Conservation (phyloP, 2,329 filamentous ascomycete genomes). For the Sporothrix pseudoabietina region DNA sequence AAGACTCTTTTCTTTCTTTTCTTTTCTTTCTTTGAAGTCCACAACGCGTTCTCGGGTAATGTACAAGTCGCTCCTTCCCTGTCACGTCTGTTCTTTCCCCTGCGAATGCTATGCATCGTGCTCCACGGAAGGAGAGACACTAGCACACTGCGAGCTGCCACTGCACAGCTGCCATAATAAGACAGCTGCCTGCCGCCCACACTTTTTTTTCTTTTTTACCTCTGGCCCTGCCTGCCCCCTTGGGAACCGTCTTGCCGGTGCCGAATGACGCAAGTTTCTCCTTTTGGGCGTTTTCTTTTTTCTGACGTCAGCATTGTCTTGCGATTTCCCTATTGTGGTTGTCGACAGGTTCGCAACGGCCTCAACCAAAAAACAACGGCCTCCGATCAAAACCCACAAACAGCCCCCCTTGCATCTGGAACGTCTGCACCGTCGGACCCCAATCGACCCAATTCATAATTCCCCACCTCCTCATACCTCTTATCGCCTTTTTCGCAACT, state of each 20-base stretch:
- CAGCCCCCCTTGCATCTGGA: background rate
- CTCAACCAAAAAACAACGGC: background rate
- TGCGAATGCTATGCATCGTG: background rate
- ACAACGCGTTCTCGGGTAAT: no score
- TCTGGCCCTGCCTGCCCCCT: background rate
- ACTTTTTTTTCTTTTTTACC: background rate
- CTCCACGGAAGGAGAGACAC: background rate
- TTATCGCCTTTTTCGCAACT: conserved; percentile 11
- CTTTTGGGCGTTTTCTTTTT: background rate
- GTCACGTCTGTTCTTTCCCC: background rate
- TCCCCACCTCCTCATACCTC: background rate
- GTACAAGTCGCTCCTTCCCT: background rate
- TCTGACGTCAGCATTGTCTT: background rate
- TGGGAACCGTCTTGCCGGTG: background rate
- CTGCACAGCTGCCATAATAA: background rate
- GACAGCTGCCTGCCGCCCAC: background rate
- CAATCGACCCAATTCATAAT: conserved; percentile 11
- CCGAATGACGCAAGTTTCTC: conserved; percentile 8
- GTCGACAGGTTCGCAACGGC: background rate
- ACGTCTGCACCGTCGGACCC: background rate
- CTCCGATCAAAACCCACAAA: background rate
- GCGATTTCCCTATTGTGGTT: background rate
- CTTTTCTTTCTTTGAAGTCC: no score
- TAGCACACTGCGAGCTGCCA: background rate
- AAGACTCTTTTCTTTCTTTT: background rate